Base-by-base conservation (phyloP, 495 filamentous ascomycete genomes). In the Oleoguttula mirabilis region DNA sequence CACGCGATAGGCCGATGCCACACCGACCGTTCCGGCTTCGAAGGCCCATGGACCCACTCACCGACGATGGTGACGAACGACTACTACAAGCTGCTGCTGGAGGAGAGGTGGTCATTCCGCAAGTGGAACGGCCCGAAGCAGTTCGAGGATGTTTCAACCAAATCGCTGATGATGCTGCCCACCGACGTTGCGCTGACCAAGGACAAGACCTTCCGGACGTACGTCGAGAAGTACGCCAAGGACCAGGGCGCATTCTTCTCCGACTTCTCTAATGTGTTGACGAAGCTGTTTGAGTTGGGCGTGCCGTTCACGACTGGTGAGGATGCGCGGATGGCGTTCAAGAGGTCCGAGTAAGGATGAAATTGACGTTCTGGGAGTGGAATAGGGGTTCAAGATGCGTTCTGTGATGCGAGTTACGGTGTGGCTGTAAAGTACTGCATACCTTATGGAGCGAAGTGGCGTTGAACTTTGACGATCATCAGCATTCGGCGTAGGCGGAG, bases 151-250 rank as follows among this genome's bases (percentile, higher is more conserved):
- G 77, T 79, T 64, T 70, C 65, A 57, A 86, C 77, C 52, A 83
- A 86, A 71, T 72, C 72, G 35, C 66, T 98, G 52, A 98, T 98
- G 90, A 98, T 98, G 90, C 67, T 98, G 55, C 90, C 90, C 43
- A 78, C 85, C 43, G 90, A 98, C 58, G 77, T 92, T 65, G 84
- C 77, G 24, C 64, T 98, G 36, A 62, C 90, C 61, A 78, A 87
- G 66, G 90, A 98, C 66, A 84, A 88, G 71, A 68, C 65, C 37
- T 94, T 96, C 76, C 77, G 71, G 68, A 65, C 73, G 58, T 80
- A 82, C 58, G 86, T 90, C 32, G 77, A 93, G 66, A 77, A 79
- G 57, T 96, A 95, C 63, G 88, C 88, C 47, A 84, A 85, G 70
- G 85, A 94, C 68, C 82, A 83, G 57, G 80, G 84, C 44, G 70